Conservation (phyloP, 176 grass and related monocot genomes). For the Rhipidocladum racemiflorum region DNA sequence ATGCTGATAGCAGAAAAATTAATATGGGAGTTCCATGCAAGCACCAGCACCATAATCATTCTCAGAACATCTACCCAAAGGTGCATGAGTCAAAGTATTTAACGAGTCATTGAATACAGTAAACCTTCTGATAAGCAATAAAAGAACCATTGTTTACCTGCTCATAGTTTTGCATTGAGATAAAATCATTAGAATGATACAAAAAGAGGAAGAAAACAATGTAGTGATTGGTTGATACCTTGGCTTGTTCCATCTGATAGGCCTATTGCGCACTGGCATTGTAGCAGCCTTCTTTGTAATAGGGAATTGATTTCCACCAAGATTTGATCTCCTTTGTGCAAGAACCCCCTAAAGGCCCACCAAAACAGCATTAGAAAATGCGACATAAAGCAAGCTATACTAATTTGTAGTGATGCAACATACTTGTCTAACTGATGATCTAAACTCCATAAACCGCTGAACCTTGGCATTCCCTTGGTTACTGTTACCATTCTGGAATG, state of each 20-base stretch:
- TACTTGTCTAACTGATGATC: slow-evolving; percentile 87
- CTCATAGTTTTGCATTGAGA: slow-evolving; percentile 25
- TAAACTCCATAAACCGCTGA: slow-evolving; percentile 65
- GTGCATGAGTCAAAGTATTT: slow-evolving; percentile 36
- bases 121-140: slow-evolving; percentile 46
- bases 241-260: slow-evolving; percentile 61
- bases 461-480: slow-evolving; percentile 57
- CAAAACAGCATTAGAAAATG: slow-evolving; percentile 24
- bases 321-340: slow-evolving; percentile 83
- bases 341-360: slow-evolving; percentile 60
- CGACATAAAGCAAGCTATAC: background rate
- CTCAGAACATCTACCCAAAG: slow-evolving; percentile 24
- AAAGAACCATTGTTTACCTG: slow-evolving; percentile 76
- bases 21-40: slow-evolving; percentile 32
- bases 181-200: slow-evolving; percentile 13
- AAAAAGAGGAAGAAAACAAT: background rate
- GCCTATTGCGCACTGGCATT: slow-evolving; percentile 51
- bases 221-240: slow-evolving; percentile 47
- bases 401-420: slow-evolving; percentile 1
- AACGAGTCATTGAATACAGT: slow-evolving; percentile 42
- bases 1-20: slow-evolving; percentile 18
- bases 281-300: slow-evolving; percentile 65
- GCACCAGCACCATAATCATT: slow-evolving; percentile 28
- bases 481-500: slow-evolving; percentile 54
- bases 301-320: slow-evolving; percentile 73